Conservation (phyloP, 2,329 filamentous ascomycete genomes). For the Verticillium tricorpus region DNA sequence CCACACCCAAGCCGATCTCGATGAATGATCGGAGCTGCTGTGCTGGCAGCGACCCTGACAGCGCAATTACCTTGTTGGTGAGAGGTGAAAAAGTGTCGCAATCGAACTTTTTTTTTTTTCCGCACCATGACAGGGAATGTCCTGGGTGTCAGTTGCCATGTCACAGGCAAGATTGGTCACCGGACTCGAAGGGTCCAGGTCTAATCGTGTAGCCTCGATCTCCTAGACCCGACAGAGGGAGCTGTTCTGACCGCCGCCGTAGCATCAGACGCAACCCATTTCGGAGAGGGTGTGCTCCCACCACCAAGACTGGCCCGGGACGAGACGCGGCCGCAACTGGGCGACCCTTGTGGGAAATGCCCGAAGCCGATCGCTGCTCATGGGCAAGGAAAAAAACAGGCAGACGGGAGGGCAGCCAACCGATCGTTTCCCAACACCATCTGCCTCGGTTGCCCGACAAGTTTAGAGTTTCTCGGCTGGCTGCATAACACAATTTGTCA, state of each 20-base stretch:
- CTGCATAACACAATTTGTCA: background rate
- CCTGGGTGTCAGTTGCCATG: background rate
- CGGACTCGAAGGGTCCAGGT: background rate
- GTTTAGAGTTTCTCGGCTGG: background rate
- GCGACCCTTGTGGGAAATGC: background rate
- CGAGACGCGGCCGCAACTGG: too few species aligned
- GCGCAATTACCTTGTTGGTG: background rate
- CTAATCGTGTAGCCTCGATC: background rate
- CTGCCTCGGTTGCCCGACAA: background rate
- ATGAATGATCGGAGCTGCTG: background rate
- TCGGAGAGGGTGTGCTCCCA: background rate
- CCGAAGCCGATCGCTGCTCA: background rate
- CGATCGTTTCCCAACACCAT: background rate
- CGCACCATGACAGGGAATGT: background rate
- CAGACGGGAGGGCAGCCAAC: background rate
- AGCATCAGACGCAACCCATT: background rate
- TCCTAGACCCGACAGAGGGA: background rate
- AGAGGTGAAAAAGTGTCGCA: background rate
- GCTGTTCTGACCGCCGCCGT: background rate
- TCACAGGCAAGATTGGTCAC: background rate
- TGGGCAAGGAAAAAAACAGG: background rate
- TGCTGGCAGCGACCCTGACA: background rate
- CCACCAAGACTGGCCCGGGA: background rate
- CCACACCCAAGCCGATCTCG: background rate
- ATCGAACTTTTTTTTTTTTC: background rate